Base-by-base conservation (phyloP, 2,329 filamentous ascomycete species). In the Colletotrichum trifolii region DNA sequence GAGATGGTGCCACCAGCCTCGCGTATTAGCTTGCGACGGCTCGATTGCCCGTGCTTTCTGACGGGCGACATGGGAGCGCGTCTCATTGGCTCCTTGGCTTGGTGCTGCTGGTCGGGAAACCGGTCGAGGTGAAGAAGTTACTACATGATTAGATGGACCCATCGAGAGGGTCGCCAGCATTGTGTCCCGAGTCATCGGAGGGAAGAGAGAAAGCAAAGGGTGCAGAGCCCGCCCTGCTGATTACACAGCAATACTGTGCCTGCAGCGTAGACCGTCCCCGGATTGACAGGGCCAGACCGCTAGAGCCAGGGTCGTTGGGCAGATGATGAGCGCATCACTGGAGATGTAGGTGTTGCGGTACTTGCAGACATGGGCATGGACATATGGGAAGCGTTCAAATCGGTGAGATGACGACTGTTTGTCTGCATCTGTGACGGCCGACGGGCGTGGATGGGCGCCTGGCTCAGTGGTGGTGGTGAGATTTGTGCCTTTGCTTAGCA, bases 51-150 rank as follows among this genome's bases (percentile, higher is more conserved):
- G 42, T 45, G 43, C 25, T 25, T 25, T 25, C 25, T 3, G 25
- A 25, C 13, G 36, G 5, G 49, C 3, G 15, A 9, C 17, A n/a
- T 1, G 39, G 39, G 39, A 3, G 39, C 10, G 39, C 39, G 10
- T n/a, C 39, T n/a, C 39, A 42, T 42, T 42, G 39, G 39, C 13
- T 42, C 1, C 11, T 17, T 54, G 40, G 33, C 9, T 17, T 15
- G 38, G 38, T 33, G 10, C 36, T 47, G 49, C 58, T 48, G 58
- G 58, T 50, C 58, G 49, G 58, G 49, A 42, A 36, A 47, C 49
- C 35, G 36, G 17, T 25, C 25, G 25, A 25, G 25, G 25, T 25
- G 25, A 25, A 25, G 17, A 17, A 17, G 17, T 17, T 17, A 17
- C 17, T 17, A 17, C 17, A 17, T 17, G 17, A 17, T 17, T 17